Evolutionary conservation across 352 stramenopile species (phyloP), one percentile per base, ranked within the genome.

Genomic region (Globisporangium splendens): DNA sequence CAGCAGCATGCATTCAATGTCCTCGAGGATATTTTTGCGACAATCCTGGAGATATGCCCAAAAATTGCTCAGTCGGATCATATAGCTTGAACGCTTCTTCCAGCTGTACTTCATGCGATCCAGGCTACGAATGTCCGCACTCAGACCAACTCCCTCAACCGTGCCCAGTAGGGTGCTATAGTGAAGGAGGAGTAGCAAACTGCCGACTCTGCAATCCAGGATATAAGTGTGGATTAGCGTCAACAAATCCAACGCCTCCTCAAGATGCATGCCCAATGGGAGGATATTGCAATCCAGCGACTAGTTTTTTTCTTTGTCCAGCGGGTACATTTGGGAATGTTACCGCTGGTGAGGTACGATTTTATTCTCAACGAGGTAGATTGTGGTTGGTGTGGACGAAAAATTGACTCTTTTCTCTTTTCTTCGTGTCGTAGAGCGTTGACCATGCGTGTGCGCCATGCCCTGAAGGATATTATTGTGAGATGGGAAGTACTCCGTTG

Each of bases 81-180:
- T 97, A 94, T 62, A 96, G 83, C 42, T 57, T 82, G 4, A 74
- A 83, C 8, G 81, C 73, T 0, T 89, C 88, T 10, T 81, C 74
- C 2, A 75, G 61, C 11, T 97, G 89, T 63, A 60, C 72, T 14
- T 63, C 73, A 0, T 97, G 89, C 58, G 64, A 72, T 15, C 76
- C 87, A 22, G 91, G 88, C 8, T 96, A 96, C 75, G 75, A 94
- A 57, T 96, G 88, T 59, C 75, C 85, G 42, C 79, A 68, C 31
- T 84, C 75, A 0, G 74, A 84, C 46, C 90, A 89, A 56, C 62
- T 80, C 12, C 91, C 70, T 1, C 84, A 86, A 60, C 86, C 70
- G 20, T 98, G 89, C 56, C 82, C 88, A 0, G 84, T 96, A 11
- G 90, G 91, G 0, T 95, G 91, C 18, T 97, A 95, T 59, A 96